These are phyloP conservation scores for Hemileia vastatrix DNA, from an alignment of 1,284 basidiomycete species.

Conservation along the genomic window DNA sequence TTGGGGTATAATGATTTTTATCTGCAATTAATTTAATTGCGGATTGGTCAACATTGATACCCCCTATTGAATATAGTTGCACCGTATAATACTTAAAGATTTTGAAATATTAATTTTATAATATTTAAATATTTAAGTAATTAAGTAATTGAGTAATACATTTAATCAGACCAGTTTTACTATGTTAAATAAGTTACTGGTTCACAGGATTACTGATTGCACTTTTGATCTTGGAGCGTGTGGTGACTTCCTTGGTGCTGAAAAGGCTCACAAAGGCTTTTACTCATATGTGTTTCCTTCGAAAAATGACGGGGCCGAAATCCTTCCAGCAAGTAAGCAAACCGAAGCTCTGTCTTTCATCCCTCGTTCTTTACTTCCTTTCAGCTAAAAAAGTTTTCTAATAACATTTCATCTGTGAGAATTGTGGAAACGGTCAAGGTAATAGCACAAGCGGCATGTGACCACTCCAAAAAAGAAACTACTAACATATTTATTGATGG, in stretches of 20 bases:
- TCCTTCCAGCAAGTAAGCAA: conserved; percentile 11
- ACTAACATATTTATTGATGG: conserved; percentile 4
- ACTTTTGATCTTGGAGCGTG: not conserved
- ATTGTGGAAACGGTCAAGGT: conserved; percentile 8
- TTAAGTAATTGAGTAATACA: too few species aligned
- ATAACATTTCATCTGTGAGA: not conserved
- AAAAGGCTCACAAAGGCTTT: conserved; percentile 9
- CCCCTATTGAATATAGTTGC: too few species aligned
- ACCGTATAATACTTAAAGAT: too few species aligned
- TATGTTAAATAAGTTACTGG: too few species aligned
- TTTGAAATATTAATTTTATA: too few species aligned
- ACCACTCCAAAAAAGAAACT: not conserved
- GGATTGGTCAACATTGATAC: too few species aligned
- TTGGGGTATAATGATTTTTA: too few species aligned
- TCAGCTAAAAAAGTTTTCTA: not conserved
- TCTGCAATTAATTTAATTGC: too few species aligned
- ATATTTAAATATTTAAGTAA: too few species aligned
- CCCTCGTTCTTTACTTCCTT: too few species aligned
- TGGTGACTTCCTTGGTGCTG: conserved; percentile 8
- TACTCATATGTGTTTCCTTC: conserved; percentile 7
- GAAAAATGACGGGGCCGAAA: not conserved
- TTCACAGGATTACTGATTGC: conserved; percentile 6
- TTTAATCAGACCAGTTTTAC: too few species aligned
- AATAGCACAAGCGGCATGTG: not conserved
- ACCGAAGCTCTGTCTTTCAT: too few species aligned